Percentiles rank a stretch among this genome's conserved stretches.
Evolutionary conservation across 495 filamentous ascomycete species (phyloP).

Genomic region (Talaromyces liani): DNA sequence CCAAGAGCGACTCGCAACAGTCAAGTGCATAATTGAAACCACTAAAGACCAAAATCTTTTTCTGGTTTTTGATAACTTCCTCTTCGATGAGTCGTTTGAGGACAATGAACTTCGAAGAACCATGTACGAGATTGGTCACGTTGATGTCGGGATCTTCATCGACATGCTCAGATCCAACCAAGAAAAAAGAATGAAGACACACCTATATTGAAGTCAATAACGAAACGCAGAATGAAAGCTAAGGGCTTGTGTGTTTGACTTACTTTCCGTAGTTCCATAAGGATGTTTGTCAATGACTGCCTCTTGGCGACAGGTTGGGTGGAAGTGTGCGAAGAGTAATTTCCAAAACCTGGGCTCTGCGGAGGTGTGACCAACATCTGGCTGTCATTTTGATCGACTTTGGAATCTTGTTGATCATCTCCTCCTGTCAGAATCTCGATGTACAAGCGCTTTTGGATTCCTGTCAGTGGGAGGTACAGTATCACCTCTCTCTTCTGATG

Average conservation of each 20-base stretch:
- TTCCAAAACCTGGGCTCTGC: no score
- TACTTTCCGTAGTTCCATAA: conserved; percentile 58
- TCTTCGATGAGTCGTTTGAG: conserved; percentile 54
- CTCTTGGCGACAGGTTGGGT: no score
- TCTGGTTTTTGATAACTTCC: conserved; percentile 46
- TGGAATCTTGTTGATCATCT: conserved; percentile 21
- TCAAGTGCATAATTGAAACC: conserved; percentile 54
- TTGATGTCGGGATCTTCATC: conserved; percentile 47
- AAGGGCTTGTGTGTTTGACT: not conserved
- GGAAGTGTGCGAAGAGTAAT: no score
- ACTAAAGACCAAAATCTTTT: conserved; percentile 59
- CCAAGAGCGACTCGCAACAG: conserved; percentile 54
- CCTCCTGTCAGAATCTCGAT: conserved; percentile 49
- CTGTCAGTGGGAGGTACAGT: conserved; percentile 53
- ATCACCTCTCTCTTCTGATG: conserved; percentile 54
- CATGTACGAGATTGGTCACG: conserved; percentile 42
- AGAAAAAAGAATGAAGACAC: conserved; percentile 46
- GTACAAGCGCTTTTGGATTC: conserved; percentile 59
- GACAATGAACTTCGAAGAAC: conserved; percentile 58
- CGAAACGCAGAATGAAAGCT: not conserved
- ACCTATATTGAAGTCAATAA: not conserved
- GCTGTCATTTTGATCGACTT: not conserved
- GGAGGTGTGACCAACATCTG: not conserved
- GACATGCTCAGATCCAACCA: conserved; percentile 29
- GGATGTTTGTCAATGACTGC: conserved; percentile 40